phyloP scores from a whole-genome alignment of 2,329 filamentous ascomycete species.

The Nigrospora sphaerica region DNA sequence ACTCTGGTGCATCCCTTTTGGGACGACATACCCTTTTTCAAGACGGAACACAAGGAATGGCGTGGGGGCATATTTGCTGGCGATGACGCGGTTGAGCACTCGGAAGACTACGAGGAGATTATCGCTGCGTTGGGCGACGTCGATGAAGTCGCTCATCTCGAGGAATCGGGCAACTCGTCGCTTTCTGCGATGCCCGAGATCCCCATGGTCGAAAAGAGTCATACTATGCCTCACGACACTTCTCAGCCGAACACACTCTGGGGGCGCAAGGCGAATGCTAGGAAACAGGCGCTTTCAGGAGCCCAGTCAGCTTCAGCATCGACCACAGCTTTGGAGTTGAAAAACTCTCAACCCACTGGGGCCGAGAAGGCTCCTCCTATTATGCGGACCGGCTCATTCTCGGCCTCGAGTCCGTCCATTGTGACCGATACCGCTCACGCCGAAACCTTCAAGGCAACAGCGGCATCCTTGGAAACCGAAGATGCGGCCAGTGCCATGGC shows the following conservation, averaged over 20 bases:
- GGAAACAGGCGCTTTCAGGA: constrained; percentile 22
- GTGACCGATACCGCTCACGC: constrained; percentile 60
- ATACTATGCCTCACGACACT: constrained; percentile 39
- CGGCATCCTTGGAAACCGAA: constrained; percentile 48
- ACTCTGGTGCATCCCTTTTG: constrained; percentile 89
- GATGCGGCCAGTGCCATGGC: constrained; percentile 60
- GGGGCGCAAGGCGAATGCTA: constrained; percentile 37
- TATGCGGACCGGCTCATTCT: constrained; percentile 55
- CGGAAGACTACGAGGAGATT: constrained; percentile 27
- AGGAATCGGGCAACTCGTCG: constrained; percentile 28
- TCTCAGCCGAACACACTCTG: constrained; percentile 36
- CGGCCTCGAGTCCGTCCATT: constrained; percentile 57
- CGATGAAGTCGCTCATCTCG: constrained; percentile 36
- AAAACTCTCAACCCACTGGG: constrained; percentile 25
- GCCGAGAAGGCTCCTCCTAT: constrained; percentile 42
- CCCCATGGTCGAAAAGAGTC: constrained; percentile 47
- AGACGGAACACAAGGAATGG: constrained; percentile 69
- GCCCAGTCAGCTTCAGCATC: constrained; percentile 28
- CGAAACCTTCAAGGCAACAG: constrained; percentile 53
- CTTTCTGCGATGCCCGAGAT: constrained; percentile 27
- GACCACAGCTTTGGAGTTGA: constrained; percentile 41
- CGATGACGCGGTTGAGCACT: constrained; percentile 38
- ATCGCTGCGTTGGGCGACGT: constrained; percentile 38
- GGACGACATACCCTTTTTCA: constrained; percentile 90
- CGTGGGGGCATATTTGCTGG: constrained; percentile 76